These are phyloP conservation scores for Alternaria metachromatica DNA, from an alignment of 2,329 filamentous ascomycete species.

Conservation along the genomic window DNA sequence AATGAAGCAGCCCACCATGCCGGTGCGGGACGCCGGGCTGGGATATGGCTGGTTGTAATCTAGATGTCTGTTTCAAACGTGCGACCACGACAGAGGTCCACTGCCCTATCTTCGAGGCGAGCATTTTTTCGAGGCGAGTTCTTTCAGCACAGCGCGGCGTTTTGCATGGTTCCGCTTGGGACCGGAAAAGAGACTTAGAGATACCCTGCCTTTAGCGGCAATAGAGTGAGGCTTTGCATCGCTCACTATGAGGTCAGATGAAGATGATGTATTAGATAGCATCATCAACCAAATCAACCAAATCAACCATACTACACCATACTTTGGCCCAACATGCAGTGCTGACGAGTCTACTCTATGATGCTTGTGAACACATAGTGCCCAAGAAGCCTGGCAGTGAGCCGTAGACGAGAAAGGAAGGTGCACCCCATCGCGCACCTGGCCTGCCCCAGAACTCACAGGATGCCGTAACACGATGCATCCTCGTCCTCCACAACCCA, in stretches of 20 bases:
- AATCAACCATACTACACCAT: not conserved
- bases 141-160: conserved; percentile 42
- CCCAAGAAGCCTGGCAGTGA: not conserved
- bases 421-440: conserved; percentile 1
- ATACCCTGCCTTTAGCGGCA: conserved; percentile 41
- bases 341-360: not conserved
- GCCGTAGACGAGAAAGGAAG: conserved; percentile 4
- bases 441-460: not conserved
- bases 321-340: not conserved
- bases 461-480: conserved; percentile 6
- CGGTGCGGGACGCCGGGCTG: conserved; percentile 48
- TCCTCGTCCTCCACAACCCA: not conserved
- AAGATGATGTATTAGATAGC: conserved; percentile 10
- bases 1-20: conserved; percentile 44
- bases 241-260: conserved; percentile 34
- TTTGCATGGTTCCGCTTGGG: conserved; percentile 24
- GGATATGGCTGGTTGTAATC: conserved; percentile 49
- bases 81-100: conserved; percentile 9
- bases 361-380: not conserved
- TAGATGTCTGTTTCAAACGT: conserved; percentile 15
- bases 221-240: conserved; percentile 22
- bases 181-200: conserved; percentile 19
- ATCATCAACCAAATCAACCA: conserved; percentile 3
- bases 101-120: not conserved
- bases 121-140: conserved; percentile 13